Evolutionary conservation across 2,329 filamentous ascomycete genomes (phyloP).

Genomic region (Graphilbum ipis-grandicollis): DNA sequence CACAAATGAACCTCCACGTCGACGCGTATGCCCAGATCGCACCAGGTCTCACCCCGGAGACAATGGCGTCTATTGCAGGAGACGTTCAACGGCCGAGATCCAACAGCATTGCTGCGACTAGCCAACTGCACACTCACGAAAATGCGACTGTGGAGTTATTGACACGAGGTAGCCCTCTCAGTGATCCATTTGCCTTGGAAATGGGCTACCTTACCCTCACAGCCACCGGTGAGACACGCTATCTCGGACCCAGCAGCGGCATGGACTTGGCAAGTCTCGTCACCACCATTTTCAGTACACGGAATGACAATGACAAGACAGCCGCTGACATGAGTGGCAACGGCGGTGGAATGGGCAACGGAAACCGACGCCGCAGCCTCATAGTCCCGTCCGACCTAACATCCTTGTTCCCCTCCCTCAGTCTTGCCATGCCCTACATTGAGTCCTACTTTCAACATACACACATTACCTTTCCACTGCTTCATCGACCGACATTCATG

Average conservation of each 20-base stretch:
- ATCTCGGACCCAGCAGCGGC: slow-evolving; percentile 8
- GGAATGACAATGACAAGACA: background rate
- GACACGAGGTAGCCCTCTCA: background rate
- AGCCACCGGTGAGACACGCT: slow-evolving; percentile 5
- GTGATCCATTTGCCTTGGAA: slow-evolving; percentile 1
- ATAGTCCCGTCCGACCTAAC: background rate
- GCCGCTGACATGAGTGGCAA: background rate
- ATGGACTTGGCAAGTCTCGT: slow-evolving; percentile 4
- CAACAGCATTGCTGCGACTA: background rate
- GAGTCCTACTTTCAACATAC: slow-evolving; percentile 8
- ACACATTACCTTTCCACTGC: slow-evolving; percentile 8
- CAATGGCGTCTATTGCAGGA: too few species aligned
- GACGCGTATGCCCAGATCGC: too few species aligned
- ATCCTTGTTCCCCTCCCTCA: background rate
- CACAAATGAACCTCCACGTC: too few species aligned
- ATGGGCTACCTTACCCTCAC: slow-evolving; percentile 3
- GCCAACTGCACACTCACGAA: too few species aligned
- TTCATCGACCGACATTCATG: slow-evolving; percentile 8
- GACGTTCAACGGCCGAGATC: background rate
- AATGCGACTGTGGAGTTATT: too few species aligned
- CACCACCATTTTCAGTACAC: slow-evolving; percentile 1
- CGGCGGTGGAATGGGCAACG: background rate
- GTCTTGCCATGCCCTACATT: slow-evolving; percentile 4
- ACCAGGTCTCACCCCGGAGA: too few species aligned
- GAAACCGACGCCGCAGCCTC: background rate